Percentiles rank a stretch among this genome's conserved stretches.
Conservation (phyloP, 2,329 filamentous ascomycete species). For the Verticillium dahliae region DNA sequence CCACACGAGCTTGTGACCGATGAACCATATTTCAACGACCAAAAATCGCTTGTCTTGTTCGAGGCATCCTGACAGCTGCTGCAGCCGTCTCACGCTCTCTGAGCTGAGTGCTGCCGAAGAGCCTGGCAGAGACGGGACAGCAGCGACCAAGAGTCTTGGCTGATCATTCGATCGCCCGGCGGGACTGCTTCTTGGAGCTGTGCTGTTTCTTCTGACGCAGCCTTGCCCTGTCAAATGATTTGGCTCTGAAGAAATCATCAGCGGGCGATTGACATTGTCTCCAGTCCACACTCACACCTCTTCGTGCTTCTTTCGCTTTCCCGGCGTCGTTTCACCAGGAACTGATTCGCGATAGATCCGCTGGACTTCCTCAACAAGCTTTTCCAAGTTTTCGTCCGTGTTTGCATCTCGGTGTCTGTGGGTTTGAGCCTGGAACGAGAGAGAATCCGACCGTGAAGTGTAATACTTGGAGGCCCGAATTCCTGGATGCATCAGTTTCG, state of each 20-base stretch:
- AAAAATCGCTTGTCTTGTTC: neutral
- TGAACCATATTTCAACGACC: neutral
- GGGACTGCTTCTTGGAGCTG: conserved; percentile 40
- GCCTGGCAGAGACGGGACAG: neutral
- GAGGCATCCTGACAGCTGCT: neutral
- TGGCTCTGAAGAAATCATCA: conserved; percentile 27
- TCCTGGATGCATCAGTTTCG: conserved; percentile 37
- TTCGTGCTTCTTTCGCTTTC: conserved; percentile 42
- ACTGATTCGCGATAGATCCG: conserved; percentile 39
- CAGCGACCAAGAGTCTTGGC: neutral
- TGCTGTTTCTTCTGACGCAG: conserved; percentile 41
- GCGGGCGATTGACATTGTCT: neutral
- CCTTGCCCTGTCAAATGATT: conserved; percentile 36
- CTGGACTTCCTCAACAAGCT: conserved; percentile 40
- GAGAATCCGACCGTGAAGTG: conserved; percentile 40
- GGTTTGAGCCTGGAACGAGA: conserved; percentile 49
- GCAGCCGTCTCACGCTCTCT: neutral
- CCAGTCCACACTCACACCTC: conserved; percentile 30
- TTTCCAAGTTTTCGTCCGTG: conserved; percentile 42
- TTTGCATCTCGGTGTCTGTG: conserved; percentile 46
- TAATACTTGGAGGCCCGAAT: conserved; percentile 50
- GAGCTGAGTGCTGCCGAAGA: too few relatives aligned
- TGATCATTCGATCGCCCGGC: neutral
- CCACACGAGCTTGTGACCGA: neutral
- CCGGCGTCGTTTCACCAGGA: conserved; percentile 36